Evolutionary conservation across 192 early-diverging fungal species (phyloP), one percentile per base, ranked within the genome.

Genomic region (Gamsiella multidivaricata): DNA sequence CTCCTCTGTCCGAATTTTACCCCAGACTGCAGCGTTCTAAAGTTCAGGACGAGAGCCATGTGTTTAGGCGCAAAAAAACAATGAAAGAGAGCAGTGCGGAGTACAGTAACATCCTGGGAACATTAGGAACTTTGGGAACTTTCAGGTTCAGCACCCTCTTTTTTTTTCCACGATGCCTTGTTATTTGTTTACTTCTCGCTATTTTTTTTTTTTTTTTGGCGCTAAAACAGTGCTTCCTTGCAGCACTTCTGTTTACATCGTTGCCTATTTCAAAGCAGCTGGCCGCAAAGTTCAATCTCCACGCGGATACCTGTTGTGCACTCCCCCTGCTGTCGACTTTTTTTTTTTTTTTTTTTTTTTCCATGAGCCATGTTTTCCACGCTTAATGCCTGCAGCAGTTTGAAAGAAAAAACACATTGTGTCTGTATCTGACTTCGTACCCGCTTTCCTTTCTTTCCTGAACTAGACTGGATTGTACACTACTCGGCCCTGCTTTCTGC

Each of bases 401-500:
- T n/a, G n/a, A n/a, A n/a, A n/a, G n/a, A n/a, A n/a, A n/a, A n/a
- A n/a, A n/a, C n/a, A n/a, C n/a, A n/a, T n/a, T n/a, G n/a, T n/a
- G n/a, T n/a, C n/a, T n/a, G n/a, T n/a, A n/a, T n/a, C n/a, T n/a
- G n/a, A n/a, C n/a, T 22, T 36, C 41, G 33, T 47, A 28, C 43
- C 12, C 28, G 53, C 22, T 54, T 47, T 49, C 20, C 5, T 0
- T 33, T 26, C 26, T 42, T 58, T 28, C 15, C n/a, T n/a, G n/a
- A n/a, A n/a, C n/a, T 63, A 78, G 87, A 86, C 75, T 89, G 88
- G 89, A 60, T 90, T 18, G 85, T 90, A n/a, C 88, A 90, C 49
- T 87, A 87, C 69, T 88, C 86, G n/a, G 89, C 89, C 29, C 61
- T 90, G 26, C 81, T 90, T 20, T 87, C 85, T n/a, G 89, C 89